Conservation (phyloP, 805 yeast species). For the Myxozyma monticola region DNA sequence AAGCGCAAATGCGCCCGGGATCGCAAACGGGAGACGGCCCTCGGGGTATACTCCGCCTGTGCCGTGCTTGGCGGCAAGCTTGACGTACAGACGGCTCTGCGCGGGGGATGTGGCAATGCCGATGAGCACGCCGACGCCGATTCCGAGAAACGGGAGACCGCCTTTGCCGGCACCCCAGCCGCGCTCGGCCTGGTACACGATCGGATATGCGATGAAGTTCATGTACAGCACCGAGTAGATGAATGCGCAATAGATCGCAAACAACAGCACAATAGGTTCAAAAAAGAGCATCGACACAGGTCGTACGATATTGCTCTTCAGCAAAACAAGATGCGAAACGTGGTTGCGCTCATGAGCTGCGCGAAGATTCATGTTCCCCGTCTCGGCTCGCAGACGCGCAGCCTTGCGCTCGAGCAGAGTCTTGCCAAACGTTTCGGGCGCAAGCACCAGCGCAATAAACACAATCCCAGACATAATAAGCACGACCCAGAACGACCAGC, state of each 20-base stretch:
- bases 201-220: constrained; percentile 44
- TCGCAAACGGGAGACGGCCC: constrained; percentile 56
- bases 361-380: constrained; percentile 81
- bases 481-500: constrained; percentile 58
- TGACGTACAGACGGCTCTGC: constrained; percentile 35
- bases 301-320: constrained; percentile 69
- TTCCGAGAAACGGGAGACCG: constrained; percentile 42
- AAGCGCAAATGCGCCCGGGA: constrained; percentile 42
- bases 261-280: constrained; percentile 43
- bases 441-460: constrained; percentile 42
- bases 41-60: constrained; percentile 57
- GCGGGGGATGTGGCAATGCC: constrained; percentile 4
- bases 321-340: constrained; percentile 62
- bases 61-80: constrained; percentile 41
- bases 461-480: constrained; percentile 42
- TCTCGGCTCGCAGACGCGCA: constrained; percentile 62
- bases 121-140: constrained; percentile 36
- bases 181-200: constrained; percentile 37
- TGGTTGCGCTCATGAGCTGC: constrained; percentile 90
- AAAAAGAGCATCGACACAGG: constrained; percentile 74
- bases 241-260: constrained; percentile 46
- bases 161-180: constrained; percentile 40
- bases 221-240: constrained; percentile 48
- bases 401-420: constrained; percentile 67
- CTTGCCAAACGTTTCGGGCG: constrained; percentile 44